Evolutionary conservation across 805 yeast genomes (phyloP).

Genomic region (Starmerella davenportii): DNA sequence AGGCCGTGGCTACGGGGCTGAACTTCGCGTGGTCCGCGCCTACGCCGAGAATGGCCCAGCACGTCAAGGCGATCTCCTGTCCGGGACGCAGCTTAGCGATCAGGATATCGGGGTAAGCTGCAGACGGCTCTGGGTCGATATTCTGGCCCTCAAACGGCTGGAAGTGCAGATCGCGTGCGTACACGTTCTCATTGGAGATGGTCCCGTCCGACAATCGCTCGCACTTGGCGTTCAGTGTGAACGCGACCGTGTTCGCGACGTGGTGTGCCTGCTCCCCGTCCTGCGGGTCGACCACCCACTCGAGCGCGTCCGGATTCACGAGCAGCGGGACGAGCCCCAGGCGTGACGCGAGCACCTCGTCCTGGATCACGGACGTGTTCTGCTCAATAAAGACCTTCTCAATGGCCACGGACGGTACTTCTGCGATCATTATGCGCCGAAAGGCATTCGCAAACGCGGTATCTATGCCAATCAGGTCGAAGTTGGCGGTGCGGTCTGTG

Average conservation of each 20-base stretch:
- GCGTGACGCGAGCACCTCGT: conserved; percentile 90
- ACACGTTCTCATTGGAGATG: conserved; percentile 69
- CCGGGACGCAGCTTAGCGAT: conserved; percentile 91
- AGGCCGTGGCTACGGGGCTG: conserved; percentile 93
- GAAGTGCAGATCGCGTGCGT: conserved; percentile 74
- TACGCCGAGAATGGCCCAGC: conserved; percentile 77
- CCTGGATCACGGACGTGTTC: conserved; percentile 93
- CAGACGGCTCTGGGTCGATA: conserved; percentile 42
- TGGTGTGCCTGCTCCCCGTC: conserved; percentile 31
- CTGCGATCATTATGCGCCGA: conserved; percentile 91
- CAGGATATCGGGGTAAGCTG: conserved; percentile 69
- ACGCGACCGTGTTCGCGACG: conserved; percentile 75
- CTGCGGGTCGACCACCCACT: conserved; percentile 39
- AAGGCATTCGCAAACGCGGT: conserved; percentile 91
- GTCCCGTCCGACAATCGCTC: conserved; percentile 74
- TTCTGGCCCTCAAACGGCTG: conserved; percentile 82
- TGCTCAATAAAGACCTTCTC: conserved; percentile 80
- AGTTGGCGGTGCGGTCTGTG: conserved; percentile 48
- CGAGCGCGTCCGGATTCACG: conserved; percentile 73
- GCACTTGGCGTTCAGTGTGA: conserved; percentile 66
- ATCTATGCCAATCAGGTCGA: conserved; percentile 72
- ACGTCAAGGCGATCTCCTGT: conserved; percentile 80
- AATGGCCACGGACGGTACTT: conserved; percentile 90
- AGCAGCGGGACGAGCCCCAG: conserved; percentile 82
- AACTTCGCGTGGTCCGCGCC: conserved; percentile 95